Evolutionary conservation across 306 rosid species (phyloP), one percentile per base, ranked within the genome.

Genomic region (Amphicarpaea edgeworthii): DNA sequence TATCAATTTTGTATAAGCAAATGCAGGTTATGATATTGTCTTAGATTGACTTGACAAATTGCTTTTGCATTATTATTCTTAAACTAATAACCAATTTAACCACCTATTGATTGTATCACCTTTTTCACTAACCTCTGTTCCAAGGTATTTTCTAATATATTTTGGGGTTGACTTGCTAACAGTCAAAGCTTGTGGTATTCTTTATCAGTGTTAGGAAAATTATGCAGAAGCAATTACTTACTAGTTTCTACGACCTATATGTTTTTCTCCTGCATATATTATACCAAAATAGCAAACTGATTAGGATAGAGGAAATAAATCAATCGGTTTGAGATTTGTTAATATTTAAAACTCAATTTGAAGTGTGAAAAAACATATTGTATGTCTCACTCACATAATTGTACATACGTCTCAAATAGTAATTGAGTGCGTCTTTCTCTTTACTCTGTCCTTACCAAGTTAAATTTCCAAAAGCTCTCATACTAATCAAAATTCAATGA

Each of bases 21-120:
- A 59, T 28, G 12, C 1, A 28, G 23, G 23, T 60, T 32, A 23
- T 60, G 0, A 32, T 14, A 1, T 28, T 60, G 67, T 14, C 23
- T 59, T 24, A 12, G 41, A 30, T 60, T 60, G 12, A 21, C 43
- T 60, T 14, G 43, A 30, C 30, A 60, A 19, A 38, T 63, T 63
- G n/a, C 28, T 63, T 63, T 63, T 3, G 69, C 69, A 38, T 38
- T 63, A 38, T 38, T 63, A 32, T 16, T 61, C 46, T 61, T 61
- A 61, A 34, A 32, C 32, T 58, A 12, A 58, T 12, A 58, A 23
- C 34, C 8, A 55, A 14, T 28, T 14, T 59, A 28, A 4, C 20
- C 42, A 14, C 14, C 65, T 17, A n/a, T 32, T 51, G 30, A 8
- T 19, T 20, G 28, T 8, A 53, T 53, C 15, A 20, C 6, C 60